These are phyloP conservation scores for Acmispon strigosus DNA, from an alignment of 306 rosid species.

Conservation along the genomic window DNA sequence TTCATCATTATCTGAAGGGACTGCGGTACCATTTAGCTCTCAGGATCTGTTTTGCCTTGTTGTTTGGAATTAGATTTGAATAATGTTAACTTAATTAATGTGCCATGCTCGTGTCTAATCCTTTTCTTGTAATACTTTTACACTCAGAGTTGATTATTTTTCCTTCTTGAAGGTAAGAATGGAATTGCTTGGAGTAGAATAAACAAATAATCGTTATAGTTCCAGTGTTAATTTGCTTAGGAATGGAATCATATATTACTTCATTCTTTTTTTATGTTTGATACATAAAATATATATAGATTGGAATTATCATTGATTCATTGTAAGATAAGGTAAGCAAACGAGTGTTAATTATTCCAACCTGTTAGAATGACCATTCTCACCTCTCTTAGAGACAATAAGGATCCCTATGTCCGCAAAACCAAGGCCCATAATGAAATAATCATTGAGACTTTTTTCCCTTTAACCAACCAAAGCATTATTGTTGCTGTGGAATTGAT, in stretches of 20 bases:
- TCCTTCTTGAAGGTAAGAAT: neutral
- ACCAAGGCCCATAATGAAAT: slow-evolving; percentile 3
- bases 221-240: neutral
- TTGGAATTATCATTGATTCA: neutral
- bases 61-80: neutral
- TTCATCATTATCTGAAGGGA: neutral
- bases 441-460: neutral
- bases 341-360: neutral
- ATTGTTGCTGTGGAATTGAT: neutral
- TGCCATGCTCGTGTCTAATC: neutral
- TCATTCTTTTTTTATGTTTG: neutral
- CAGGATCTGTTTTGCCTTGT: neutral
- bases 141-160: neutral
- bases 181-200: neutral
- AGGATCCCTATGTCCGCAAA: neutral
- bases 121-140: neutral
- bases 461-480: neutral
- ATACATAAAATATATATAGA: neutral
- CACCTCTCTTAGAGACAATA: neutral
- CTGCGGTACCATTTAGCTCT: neutral
- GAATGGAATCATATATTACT: too few relatives aligned
- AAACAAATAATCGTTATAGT: neutral
- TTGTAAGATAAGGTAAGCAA: neutral
- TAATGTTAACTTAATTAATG: neutral
- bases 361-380: neutral